Evolutionary conservation across 306 rosid species (phyloP).

Genomic region (Nissolia schottii): DNA sequence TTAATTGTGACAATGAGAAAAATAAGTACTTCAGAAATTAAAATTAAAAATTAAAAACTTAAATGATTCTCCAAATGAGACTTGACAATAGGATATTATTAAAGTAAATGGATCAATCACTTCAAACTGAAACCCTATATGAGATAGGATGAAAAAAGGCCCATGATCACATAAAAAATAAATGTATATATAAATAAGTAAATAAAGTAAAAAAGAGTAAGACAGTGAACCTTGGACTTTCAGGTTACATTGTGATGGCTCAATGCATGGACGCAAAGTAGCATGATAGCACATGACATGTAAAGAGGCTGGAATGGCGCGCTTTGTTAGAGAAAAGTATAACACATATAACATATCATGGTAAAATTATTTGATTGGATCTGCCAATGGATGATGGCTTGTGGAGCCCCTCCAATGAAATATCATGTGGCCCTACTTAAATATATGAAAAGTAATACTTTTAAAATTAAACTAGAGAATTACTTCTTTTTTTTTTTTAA

Average conservation of each 20-base stretch:
- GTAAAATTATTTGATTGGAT: slow-evolving; percentile 13
- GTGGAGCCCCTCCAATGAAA: slow-evolving; percentile 14
- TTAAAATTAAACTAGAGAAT: background rate
- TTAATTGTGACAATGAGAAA: too few species aligned
- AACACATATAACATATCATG: slow-evolving; percentile 18
- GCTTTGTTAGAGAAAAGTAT: slow-evolving; percentile 37
- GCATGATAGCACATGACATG: background rate
- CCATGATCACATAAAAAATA: background rate
- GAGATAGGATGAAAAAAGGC: background rate
- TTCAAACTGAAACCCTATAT: background rate
- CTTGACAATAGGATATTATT: background rate
- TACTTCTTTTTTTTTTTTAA: too few species aligned
- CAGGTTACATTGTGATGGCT: background rate
- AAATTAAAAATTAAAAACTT: too few species aligned
- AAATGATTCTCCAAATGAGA: background rate
- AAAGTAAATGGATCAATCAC: background rate
- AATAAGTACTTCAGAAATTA: too few species aligned
- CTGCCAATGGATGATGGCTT: background rate
- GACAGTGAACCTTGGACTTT: background rate
- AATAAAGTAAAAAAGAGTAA: background rate
- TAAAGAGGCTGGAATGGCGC: slow-evolving; percentile 22
- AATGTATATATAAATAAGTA: too few species aligned
- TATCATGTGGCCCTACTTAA: background rate
- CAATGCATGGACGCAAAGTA: background rate
- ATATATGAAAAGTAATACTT: background rate